Evolutionary conservation across 129 eudicot species (phyloP).

Genomic region (Cynara cardunculus): DNA sequence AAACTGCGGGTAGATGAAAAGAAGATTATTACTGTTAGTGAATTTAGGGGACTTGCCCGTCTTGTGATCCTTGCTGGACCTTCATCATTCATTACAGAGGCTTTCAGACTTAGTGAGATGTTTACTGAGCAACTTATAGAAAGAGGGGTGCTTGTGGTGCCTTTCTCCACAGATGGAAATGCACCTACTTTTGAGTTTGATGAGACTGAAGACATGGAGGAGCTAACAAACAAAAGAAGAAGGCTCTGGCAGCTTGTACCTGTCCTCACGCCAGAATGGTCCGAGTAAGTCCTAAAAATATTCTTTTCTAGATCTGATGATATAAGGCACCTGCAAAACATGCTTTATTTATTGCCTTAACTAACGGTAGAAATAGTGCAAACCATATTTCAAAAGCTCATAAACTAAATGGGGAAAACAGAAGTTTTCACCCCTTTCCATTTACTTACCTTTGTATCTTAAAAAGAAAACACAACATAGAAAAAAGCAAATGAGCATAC

Average conservation of each 20-base stretch:
- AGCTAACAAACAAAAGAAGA: constrained; percentile 46
- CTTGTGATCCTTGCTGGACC: constrained; percentile 90
- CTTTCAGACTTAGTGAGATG: constrained; percentile 61
- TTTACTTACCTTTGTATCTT: neutral
- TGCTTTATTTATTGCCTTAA: neutral
- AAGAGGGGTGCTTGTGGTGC: constrained; percentile 93
- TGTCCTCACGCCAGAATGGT: constrained; percentile 68
- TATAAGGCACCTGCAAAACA: neutral
- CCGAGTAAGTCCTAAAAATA: constrained; percentile 49
- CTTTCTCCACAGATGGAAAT: constrained; percentile 76
- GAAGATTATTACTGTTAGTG: constrained; percentile 58
- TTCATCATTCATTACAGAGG: constrained; percentile 54
- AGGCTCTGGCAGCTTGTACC: constrained; percentile 92
- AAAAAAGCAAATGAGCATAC: neutral
- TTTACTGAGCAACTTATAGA: constrained; percentile 72
- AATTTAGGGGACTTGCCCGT: constrained; percentile 84
- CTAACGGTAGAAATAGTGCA: neutral
- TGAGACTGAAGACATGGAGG: constrained; percentile 57
- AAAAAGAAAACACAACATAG: neutral
- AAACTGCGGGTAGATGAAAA: constrained; percentile 76
- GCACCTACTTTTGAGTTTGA: constrained; percentile 60
- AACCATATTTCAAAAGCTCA: neutral
- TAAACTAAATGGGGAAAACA: neutral
- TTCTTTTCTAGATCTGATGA: neutral
- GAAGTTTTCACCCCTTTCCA: neutral